A percentile compares a stretch with the other conserved stretches of the same genome.
These are phyloP conservation scores for Microdochium paspali DNA, from an alignment of 2,329 filamentous ascomycete species.

Conservation along the genomic window DNA sequence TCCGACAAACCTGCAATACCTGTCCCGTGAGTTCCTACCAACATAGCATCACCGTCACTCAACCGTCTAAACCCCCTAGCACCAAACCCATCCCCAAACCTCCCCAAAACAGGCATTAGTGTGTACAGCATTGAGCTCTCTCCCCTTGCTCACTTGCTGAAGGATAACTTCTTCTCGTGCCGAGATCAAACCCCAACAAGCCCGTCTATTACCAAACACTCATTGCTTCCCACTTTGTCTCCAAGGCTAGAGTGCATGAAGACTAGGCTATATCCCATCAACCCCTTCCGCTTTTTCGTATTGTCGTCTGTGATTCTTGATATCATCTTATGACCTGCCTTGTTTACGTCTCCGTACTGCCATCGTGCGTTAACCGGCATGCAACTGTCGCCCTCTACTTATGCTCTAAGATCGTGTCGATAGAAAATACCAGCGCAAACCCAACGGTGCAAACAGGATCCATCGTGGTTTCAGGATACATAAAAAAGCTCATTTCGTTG, in stretches of 20 bases:
- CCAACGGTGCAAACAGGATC: too few species aligned
- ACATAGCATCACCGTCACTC: too few species aligned
- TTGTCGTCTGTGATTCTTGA: background rate
- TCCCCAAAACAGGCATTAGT: slow-evolving; percentile 30
- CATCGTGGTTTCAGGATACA: too few species aligned
- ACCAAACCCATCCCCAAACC: background rate
- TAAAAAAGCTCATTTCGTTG: too few species aligned
- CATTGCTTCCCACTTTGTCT: slow-evolving; percentile 27
- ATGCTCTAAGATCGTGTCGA: too few species aligned
- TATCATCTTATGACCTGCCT: background rate
- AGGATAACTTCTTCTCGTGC: slow-evolving; percentile 38
- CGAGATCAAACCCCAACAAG: slow-evolving; percentile 25
- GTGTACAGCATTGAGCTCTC: slow-evolving; percentile 37
- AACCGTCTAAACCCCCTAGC: background rate
- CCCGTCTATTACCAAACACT: slow-evolving; percentile 58
- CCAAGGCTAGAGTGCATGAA: slow-evolving; percentile 49
- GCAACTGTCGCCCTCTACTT: too few species aligned
- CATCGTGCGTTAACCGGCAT: too few species aligned
- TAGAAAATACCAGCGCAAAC: too few species aligned
- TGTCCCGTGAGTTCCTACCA: too few species aligned
- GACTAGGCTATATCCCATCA: slow-evolving; percentile 47
- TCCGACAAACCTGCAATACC: too few species aligned
- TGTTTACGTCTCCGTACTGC: background rate
- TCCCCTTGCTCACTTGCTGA: slow-evolving; percentile 32
- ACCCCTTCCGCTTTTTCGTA: background rate